Conservation (phyloP, 257 asterid species). For the Ilex aquifolium region DNA sequence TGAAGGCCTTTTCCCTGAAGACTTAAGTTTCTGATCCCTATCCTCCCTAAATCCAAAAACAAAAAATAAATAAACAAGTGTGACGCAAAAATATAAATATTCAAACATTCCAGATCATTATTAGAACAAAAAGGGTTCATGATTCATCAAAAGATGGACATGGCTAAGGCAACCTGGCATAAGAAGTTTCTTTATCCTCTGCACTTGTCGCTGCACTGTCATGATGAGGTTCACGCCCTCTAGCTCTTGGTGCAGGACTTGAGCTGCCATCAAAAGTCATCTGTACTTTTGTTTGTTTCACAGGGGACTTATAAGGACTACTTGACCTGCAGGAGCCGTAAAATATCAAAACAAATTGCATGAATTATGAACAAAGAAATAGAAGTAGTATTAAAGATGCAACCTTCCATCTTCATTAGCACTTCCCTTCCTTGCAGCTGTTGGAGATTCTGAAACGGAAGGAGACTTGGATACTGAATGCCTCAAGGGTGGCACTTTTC, state of each 20-base stretch:
- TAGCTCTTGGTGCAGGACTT: constrained; percentile 28
- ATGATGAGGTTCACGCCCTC: constrained; percentile 32
- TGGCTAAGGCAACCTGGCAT: constrained; percentile 29
- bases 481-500: constrained; percentile 25
- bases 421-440: constrained; percentile 37
- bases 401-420: constrained; percentile 47
- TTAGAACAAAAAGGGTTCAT: not conserved
- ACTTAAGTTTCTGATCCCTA: constrained; percentile 26
- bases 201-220: constrained; percentile 39
- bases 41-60: constrained; percentile 35
- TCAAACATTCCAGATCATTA: not conserved
- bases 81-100: constrained; percentile 12
- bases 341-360: constrained; percentile 1
- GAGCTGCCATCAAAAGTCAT: constrained; percentile 30
- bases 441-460: constrained; percentile 35
- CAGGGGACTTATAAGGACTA: constrained; percentile 36
- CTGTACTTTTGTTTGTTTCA: constrained; percentile 28
- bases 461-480: constrained; percentile 39
- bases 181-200: constrained; percentile 28
- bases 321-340: constrained; percentile 36
- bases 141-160: constrained; percentile 2
- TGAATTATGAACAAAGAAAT: constrained; percentile 2
- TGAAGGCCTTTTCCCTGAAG: constrained; percentile 21
- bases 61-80: constrained; percentile 9
- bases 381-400: constrained; percentile 1